Evolutionary conservation across 768 basidiomycete species (phyloP).

Genomic region (Boletus sp.): DNA sequence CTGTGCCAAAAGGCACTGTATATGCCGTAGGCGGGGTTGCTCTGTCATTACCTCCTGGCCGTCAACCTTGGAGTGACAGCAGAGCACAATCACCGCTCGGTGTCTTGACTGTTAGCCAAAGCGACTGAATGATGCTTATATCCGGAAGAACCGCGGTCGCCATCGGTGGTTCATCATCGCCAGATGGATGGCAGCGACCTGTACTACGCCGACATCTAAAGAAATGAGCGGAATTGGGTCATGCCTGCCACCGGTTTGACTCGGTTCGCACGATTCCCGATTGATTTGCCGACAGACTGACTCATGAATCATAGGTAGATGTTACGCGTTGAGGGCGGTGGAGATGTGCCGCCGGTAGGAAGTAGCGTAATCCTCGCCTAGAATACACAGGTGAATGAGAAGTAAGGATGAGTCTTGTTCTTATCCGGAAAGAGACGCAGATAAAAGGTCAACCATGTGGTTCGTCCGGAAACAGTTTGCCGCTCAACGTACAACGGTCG

Average conservation of each 20-base stretch:
- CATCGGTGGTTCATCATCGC: background rate
- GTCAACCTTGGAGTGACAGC: background rate
- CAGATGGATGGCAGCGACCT: background rate
- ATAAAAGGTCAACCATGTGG: too few relatives aligned
- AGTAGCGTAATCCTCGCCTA: background rate
- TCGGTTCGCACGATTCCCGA: background rate
- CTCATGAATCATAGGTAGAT: background rate
- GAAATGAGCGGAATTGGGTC: background rate
- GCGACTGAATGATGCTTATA: background rate
- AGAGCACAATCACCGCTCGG: background rate
- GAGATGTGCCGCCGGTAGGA: background rate
- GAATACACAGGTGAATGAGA: background rate
- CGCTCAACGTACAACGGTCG: too few relatives aligned
- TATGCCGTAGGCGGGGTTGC: background rate
- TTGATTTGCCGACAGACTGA: background rate
- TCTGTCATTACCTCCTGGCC: background rate
- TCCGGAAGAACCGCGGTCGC: background rate
- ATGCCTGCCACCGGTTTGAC: background rate
- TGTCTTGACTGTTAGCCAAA: constrained; percentile 1
- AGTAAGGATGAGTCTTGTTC: too few relatives aligned
- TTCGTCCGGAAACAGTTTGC: too few relatives aligned
- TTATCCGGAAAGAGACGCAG: too few relatives aligned
- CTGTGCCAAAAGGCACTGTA: background rate
- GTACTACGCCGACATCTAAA: background rate
- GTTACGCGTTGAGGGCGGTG: background rate